Base-by-base conservation (phyloP, 352 stramenopile species). In the Phytophthora foliorum region DNA sequence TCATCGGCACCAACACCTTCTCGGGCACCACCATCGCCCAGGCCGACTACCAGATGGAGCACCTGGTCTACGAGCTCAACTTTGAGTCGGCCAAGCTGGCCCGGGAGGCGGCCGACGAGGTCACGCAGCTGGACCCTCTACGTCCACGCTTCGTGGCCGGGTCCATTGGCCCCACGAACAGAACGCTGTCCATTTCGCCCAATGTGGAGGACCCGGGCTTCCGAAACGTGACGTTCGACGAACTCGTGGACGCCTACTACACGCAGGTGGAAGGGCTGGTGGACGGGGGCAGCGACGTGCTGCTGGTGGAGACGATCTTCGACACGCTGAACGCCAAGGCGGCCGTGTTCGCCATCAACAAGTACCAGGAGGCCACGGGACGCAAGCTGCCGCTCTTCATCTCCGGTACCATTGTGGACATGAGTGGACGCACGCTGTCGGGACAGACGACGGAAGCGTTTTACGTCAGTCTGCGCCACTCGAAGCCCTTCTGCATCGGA, bases 1-100 rank as follows among this genome's bases (percentile, higher is more conserved):
- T 99, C 59, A 98, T 99, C 74, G 97, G 95, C 31, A 99, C 97
- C 53, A 99, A 99, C 80, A 99, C 97, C 9, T 99, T 99, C 68
- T 98, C 88, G 19, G 97, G 92, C 48, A 99, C 95, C 13, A 98
- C 91, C 19, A 98, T 99, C 72, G 83, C 96, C 31, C 97, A 98
- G 83, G 96, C 94, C 22, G 97, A 99, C 74, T 99, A 99, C 74
- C 84, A 98, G 59, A 99, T 99, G 96, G 94, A 99, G 67, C 72
- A 90, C 13, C 84, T 98, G 27, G 94, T 93, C 44, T 98, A 98
- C 63, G 97, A 99, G 69, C 80, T 99, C 56, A 99, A 99, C 80
- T 98, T 90, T 57, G 86, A 97, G 75, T 96, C 83, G 34, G 95
- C 97, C 51, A 81, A 86, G 32, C 62, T 99, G 25, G 96, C 96